These are phyloP conservation scores for Pseudogymnoascus sp. DNA, from an alignment of 2,329 filamentous ascomycete genomes.

Conservation along the genomic window DNA sequence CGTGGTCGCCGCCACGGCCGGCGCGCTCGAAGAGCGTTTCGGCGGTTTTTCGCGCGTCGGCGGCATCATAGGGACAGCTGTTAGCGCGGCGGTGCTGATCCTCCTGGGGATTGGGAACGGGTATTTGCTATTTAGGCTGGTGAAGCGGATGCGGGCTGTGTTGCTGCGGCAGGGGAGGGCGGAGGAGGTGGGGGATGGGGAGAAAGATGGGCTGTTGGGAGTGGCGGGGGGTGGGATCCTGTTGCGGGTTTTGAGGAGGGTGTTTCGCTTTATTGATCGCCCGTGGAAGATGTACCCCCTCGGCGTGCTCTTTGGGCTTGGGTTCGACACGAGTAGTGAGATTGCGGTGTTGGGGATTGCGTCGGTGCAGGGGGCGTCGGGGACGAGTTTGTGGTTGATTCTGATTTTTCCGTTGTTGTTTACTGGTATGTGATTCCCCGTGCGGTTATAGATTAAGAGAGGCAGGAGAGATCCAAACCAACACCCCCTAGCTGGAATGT, in stretches of 20 bases:
- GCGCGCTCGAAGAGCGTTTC: conserved; percentile 73
- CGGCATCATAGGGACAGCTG: conserved; percentile 80
- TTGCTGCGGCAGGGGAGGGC: conserved; percentile 35
- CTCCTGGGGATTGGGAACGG: conserved; percentile 75
- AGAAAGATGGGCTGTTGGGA: conserved; percentile 40
- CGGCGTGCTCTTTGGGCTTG: conserved; percentile 80
- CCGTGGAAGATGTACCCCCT: conserved; percentile 97
- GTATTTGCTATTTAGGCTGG: conserved; percentile 74
- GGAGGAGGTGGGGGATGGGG: conserved; percentile 21
- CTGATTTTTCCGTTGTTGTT: conserved; percentile 86
- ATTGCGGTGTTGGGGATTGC: conserved; percentile 87
- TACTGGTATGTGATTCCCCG: conserved; percentile 50
- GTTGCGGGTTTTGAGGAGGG: conserved; percentile 58
- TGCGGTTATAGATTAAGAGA: neutral
- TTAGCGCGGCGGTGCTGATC: conserved; percentile 76
- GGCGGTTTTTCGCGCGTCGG: conserved; percentile 72
- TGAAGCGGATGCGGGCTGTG: conserved; percentile 58
- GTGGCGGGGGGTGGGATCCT: conserved; percentile 73
- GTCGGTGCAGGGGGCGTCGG: conserved; percentile 74
- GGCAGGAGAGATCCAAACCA: neutral
- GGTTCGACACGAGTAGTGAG: conserved; percentile 93
- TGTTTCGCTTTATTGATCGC: conserved; percentile 66
- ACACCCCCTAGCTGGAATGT: conserved; percentile 67
- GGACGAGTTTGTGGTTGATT: conserved; percentile 90
- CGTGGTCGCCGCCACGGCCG: conserved; percentile 83